Base-by-base conservation (phyloP, 495 filamentous ascomycete genomes). In the Trichoderma virens region DNA sequence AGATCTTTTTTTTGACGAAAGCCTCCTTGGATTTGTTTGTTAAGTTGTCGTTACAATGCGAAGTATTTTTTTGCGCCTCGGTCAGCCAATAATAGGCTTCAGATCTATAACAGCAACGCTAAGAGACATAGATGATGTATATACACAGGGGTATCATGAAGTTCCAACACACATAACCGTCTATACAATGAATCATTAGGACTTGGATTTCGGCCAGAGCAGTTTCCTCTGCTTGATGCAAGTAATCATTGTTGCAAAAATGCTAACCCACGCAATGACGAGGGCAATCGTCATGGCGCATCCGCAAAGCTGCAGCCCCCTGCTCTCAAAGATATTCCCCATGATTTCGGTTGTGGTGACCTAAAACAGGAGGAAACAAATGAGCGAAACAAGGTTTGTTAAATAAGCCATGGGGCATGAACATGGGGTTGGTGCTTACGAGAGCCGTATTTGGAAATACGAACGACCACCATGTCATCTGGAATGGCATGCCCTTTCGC, bases 391-490 rank as follows among this genome's bases (percentile, higher is more conserved):
- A 35, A 11, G 32, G 32, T 4, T 35, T 35, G 32, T 35, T 35
- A n/a, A n/a, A n/a, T n/a, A n/a, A n/a, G n/a, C n/a, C n/a, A n/a
- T n/a, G n/a, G n/a, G n/a, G n/a, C n/a, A n/a, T n/a, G 7, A 7
- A 16, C 20, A 47, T 16, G 25, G 4, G 16, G 20, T 0, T 20
- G 41, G 41, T 1, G 64, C 69, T 62, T 59, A 76, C 78, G 62
- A 92, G 72, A 0, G 89, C 88, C 7, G 90, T 93, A 67, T 96
- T 93, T 3, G 91, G 91, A 70, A 96, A 96, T 0, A 96, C 80
- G 70, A 93, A 96, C 0, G 87, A 90, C 72, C 86, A 94, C 90
- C 90, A 96, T 3, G 86, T 90, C 90, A 96, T 93, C 28, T 88
- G 86, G 70, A 93, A 96, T 14, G 81, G 80, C 77, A 92, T 86